Percentiles rank a stretch among this genome's conserved stretches.
phyloP scores from a whole-genome alignment of 169 alveolate genomes.

The Fabrea salina region DNA sequence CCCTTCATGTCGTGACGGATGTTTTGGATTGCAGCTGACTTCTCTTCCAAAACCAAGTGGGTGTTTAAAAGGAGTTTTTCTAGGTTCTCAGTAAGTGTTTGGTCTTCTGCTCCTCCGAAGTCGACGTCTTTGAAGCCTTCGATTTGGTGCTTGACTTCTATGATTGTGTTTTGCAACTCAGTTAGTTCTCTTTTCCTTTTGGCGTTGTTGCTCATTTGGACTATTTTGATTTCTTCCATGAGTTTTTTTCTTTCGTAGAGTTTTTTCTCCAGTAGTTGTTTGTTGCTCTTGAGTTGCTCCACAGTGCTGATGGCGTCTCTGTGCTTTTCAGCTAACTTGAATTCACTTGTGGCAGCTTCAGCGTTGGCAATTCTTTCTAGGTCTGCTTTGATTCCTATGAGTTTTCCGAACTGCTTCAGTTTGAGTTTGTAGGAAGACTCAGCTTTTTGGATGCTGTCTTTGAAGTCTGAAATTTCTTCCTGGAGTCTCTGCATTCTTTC shows the following conservation, averaged over 20 bases:
- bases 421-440: background rate
- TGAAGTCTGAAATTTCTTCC: conserved; percentile 20
- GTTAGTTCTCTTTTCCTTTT: background rate
- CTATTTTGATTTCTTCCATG: background rate
- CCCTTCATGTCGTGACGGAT: background rate
- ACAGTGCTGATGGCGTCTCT: conserved; percentile 11
- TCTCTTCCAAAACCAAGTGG: conserved; percentile 1
- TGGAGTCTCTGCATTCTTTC: background rate
- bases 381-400: conserved; percentile 25
- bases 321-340: background rate
- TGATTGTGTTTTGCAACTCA: background rate
- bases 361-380: background rate
- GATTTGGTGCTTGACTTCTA: background rate
- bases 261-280: background rate
- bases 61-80: background rate
- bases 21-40: background rate
- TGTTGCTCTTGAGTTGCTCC: background rate
- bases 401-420: background rate
- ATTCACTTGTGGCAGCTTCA: conserved; percentile 10
- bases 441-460: background rate
- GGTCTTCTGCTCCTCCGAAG: background rate
- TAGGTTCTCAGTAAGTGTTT: background rate
- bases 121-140: background rate
- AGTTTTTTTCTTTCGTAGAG: background rate
- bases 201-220: background rate